Base-by-base conservation (phyloP, 108 stramenopile species). In the Ochromonas danica region DNA sequence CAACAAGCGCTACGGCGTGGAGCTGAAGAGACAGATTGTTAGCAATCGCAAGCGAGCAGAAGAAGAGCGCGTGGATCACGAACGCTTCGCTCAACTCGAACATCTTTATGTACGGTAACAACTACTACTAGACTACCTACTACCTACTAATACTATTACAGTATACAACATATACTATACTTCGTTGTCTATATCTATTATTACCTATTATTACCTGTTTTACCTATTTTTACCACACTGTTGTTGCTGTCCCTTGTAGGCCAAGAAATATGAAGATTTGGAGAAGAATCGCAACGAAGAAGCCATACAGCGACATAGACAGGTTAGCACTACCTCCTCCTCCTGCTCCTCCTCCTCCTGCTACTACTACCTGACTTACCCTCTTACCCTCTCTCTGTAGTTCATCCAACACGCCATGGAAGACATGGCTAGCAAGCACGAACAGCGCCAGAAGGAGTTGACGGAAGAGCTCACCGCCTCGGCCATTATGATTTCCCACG, bases 361-460 rank as follows among this genome's bases (percentile, higher is more conserved):
- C 14, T 51, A 22, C 45, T 14, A 51, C 22, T 51, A 6, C 22
- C 6, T 22, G 45, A 51, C 45, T 14, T 51, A 51, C 6, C 45
- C 6, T 51, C 45, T 14, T 14, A 6, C 14, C 6, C 22, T 51
- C 22, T 51, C 14, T 70, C 36, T 14, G 40, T 40, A 70, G 67
- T 75, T 75, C 31, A 41, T 75, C 14, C 14, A 3, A 25, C 6
- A 75, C 38, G 72, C 72, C 10, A 27, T 75, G 28, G 45, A 75
- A 57, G 72, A 75, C 31, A 36, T 75, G 3, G n/a, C 14, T 27
- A 27, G 6, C 6, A 75, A 75, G 35, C 3, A 75, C 6, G 10
- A 10, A 10, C 31, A 27, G 31, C 14, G 51, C 3, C n/a, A 75
- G 40, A 41, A 42, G 35, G 72, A 75, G 6, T 75, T 75, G 31